Conservation (phyloP, 108 stramenopile species). For the Cylindrotheca closterium region DNA sequence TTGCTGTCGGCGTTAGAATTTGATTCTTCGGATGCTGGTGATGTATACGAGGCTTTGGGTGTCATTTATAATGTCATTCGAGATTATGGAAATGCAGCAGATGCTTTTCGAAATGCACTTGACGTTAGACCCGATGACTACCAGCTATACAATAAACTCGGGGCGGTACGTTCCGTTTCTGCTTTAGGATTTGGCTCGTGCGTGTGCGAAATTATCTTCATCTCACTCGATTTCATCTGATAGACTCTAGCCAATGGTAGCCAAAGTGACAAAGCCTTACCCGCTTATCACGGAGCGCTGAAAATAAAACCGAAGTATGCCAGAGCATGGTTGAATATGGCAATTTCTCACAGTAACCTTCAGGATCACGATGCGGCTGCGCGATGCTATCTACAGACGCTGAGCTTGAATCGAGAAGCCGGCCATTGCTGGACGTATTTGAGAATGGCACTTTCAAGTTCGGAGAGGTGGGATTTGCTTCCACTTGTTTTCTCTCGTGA, state of each 20-base stretch:
- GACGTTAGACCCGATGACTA: conserved; percentile 75
- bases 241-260: conserved; percentile 91
- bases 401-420: conserved; percentile 89
- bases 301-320: conserved; percentile 91
- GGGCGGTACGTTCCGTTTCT: conserved; percentile 41
- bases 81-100: conserved; percentile 86
- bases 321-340: conserved; percentile 96
- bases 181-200: background rate
- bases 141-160: conserved; percentile 91
- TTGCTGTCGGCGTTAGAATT: conserved; percentile 73
- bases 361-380: conserved; percentile 86
- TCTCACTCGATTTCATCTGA: background rate
- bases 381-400: conserved; percentile 89
- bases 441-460: conserved; percentile 87
- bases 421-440: conserved; percentile 95
- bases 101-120: conserved; percentile 73
- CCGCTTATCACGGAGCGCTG: conserved; percentile 78
- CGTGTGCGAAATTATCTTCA: background rate
- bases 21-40: conserved; percentile 62
- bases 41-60: conserved; percentile 88
- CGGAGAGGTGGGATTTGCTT: conserved; percentile 90
- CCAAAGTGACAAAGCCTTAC: conserved; percentile 83
- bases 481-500: conserved; percentile 75
- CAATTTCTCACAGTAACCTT: conserved; percentile 90
- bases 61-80: conserved; percentile 91